A percentile compares a stretch with the other conserved stretches of the same genome.
Evolutionary conservation across 345 rosid species (phyloP).

Genomic region (Eucalyptus leucophloia): DNA sequence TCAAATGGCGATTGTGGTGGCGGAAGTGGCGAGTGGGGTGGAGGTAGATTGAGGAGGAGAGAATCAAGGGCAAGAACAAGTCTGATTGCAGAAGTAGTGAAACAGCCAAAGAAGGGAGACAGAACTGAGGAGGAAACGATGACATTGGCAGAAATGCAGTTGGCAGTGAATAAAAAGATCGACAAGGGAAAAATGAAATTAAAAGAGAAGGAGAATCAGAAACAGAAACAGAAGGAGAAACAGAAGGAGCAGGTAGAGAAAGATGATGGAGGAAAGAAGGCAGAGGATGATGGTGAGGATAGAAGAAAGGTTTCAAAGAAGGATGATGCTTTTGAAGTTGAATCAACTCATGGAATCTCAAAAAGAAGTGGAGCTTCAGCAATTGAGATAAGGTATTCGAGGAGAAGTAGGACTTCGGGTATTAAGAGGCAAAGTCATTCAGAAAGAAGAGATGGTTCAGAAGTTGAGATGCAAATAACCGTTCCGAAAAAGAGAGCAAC

Average conservation of each 20-base stretch:
- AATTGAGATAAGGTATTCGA: slow-evolving; percentile 1
- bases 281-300: background rate
- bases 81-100: slow-evolving; percentile 12
- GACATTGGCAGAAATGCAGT: slow-evolving; percentile 75
- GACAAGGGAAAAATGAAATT: slow-evolving; percentile 12
- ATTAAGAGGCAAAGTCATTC: background rate
- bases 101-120: slow-evolving; percentile 4
- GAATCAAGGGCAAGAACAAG: slow-evolving; percentile 20
- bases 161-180: slow-evolving; percentile 23
- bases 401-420: slow-evolving; percentile 18
- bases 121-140: slow-evolving; percentile 38
- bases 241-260: slow-evolving; percentile 6
- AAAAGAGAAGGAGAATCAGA: slow-evolving; percentile 13
- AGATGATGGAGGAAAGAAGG: slow-evolving; percentile 1
- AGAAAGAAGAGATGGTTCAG: background rate
- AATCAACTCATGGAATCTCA: background rate
- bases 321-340: background rate
- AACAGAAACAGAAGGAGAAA: background rate
- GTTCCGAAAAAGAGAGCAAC: background rate
- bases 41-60: slow-evolving; percentile 26
- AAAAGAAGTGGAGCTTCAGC: background rate
- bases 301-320: background rate
- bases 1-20: background rate
- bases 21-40: slow-evolving; percentile 6
- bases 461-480: background rate